A percentile compares a stretch with the other conserved stretches of the same genome.
Conservation (phyloP, 176 grass and related monocot species). For the Oryza officinalis region DNA sequence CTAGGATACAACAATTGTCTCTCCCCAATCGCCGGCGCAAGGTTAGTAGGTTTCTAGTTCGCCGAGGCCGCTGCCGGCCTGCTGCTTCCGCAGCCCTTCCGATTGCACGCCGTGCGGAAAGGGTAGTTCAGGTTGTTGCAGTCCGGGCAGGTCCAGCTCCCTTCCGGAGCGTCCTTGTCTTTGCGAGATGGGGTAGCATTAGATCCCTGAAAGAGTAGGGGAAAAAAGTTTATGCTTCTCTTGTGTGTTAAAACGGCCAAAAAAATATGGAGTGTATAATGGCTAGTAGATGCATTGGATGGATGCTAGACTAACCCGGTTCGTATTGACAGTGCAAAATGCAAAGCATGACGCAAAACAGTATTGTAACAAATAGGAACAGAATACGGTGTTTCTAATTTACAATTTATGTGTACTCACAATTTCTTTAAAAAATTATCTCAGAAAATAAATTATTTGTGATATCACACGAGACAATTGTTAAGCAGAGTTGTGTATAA, state of each 20-base stretch:
- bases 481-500: not conserved
- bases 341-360: not conserved
- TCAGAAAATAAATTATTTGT: too few relatives aligned
- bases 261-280: not conserved
- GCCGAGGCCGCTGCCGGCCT: constrained; percentile 40
- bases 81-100: constrained; percentile 72
- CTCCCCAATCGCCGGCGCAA: not conserved
- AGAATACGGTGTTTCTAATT: too few relatives aligned
- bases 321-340: not conserved
- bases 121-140: constrained; percentile 94
- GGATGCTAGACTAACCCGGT: not conserved
- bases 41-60: not conserved
- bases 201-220: constrained; percentile 13
- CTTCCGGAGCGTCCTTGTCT: constrained; percentile 73
- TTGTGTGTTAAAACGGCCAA: not conserved
- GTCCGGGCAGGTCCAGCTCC: constrained; percentile 88
- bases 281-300: not conserved
- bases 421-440: too few relatives aligned
- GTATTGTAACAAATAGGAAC: too few relatives aligned
- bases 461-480: not conserved
- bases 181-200: constrained; percentile 35
- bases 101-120: constrained; percentile 73
- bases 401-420: too few relatives aligned
- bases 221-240: not conserved
- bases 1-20: constrained; percentile 30